Conservation (phyloP, 805 yeast species). For the Priceomyces carsonii region DNA sequence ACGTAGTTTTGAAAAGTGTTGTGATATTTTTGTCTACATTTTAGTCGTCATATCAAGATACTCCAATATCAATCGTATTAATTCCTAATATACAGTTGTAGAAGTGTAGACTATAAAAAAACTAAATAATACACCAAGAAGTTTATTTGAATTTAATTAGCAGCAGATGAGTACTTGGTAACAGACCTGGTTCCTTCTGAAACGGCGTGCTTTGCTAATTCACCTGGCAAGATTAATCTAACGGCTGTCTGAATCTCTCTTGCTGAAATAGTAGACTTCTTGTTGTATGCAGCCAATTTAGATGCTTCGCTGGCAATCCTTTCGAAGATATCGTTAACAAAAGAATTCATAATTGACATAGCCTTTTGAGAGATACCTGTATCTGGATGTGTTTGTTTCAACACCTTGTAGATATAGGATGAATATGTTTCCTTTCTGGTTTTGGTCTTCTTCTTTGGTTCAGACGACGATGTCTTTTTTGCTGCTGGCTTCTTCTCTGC, state of each 20-base stretch:
- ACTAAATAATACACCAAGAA: slow-evolving; percentile 13
- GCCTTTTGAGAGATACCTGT: slow-evolving; percentile 99
- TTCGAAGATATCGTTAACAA: slow-evolving; percentile 96
- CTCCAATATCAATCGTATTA: too few species aligned
- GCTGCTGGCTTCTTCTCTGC: slow-evolving; percentile 92
- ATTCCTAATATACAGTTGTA: slow-evolving; percentile 12
- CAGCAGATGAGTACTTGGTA: slow-evolving; percentile 85
- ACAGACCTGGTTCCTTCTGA: slow-evolving; percentile 99
- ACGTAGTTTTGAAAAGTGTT: too few species aligned
- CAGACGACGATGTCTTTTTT: slow-evolving; percentile 76
- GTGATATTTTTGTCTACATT: too few species aligned
- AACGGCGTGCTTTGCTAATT: slow-evolving; percentile 97
- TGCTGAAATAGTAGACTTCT: slow-evolving; percentile 95
- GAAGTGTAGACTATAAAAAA: slow-evolving; percentile 3
- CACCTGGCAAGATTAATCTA: slow-evolving; percentile 97
- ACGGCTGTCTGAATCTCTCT: slow-evolving; percentile 99
- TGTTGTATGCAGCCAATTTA: slow-evolving; percentile 97
- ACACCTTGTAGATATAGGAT: slow-evolving; percentile 96
- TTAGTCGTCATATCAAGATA: too few species aligned
- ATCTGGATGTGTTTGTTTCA: slow-evolving; percentile 98
- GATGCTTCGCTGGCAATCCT: slow-evolving; percentile 98
- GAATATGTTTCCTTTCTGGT: slow-evolving; percentile 98
- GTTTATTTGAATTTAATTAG: slow-evolving; percentile 24
- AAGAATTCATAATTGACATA: slow-evolving; percentile 98
- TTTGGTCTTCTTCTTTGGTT: slow-evolving; percentile 89